These are phyloP conservation scores for Taphrina confusa DNA, from an alignment of 1,139 yeast genomes.

Conservation along the genomic window DNA sequence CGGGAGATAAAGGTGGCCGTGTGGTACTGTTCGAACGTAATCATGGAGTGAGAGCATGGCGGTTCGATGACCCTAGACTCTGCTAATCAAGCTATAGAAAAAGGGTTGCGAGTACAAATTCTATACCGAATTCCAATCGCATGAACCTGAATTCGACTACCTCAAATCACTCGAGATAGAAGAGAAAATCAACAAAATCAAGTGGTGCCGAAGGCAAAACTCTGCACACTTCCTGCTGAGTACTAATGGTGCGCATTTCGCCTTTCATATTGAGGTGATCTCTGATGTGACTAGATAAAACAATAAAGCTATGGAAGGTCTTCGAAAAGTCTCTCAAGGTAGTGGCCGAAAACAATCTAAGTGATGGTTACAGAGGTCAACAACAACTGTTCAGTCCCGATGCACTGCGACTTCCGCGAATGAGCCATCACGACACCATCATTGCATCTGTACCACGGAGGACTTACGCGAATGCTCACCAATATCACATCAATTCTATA, in stretches of 20 bases:
- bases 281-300: conserved; percentile 61
- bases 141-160: conserved; percentile 98
- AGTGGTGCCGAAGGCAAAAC: conserved; percentile 89
- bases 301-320: conserved; percentile 95
- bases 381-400: conserved; percentile 39
- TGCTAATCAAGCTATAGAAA: conserved; percentile 47
- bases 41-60: conserved; percentile 49
- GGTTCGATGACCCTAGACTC: neutral
- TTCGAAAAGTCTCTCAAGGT: conserved; percentile 88
- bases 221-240: conserved; percentile 84
- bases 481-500: conserved; percentile 95
- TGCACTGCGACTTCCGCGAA: conserved; percentile 71
- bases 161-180: conserved; percentile 93
- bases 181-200: conserved; percentile 95
- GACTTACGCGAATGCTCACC: conserved; percentile 93
- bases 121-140: conserved; percentile 95
- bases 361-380: conserved; percentile 48
- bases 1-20: conserved; percentile 98
- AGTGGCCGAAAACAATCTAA: conserved; percentile 85
- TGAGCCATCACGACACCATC: conserved; percentile 88
- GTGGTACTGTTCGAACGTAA: conserved; percentile 94
- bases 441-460: conserved; percentile 93
- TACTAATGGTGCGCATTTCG: conserved; percentile 57
- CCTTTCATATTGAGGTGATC: neutral
- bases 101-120: conserved; percentile 91